Evolutionary conservation across 1,139 yeast species (phyloP).

Genomic region (Suhomyces yuchorum): DNA sequence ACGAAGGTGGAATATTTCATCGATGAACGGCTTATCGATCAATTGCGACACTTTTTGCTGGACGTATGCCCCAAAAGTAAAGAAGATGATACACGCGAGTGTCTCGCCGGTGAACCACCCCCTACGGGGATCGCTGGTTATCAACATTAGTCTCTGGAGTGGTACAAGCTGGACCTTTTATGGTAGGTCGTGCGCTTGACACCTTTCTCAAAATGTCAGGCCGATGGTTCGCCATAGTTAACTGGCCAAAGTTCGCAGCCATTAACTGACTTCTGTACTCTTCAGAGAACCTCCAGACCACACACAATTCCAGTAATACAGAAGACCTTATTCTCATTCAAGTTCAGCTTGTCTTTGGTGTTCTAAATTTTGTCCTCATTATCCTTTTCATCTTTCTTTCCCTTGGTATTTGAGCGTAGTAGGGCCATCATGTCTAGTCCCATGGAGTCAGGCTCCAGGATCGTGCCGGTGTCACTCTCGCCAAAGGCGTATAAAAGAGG

Average conservation of each 20-base stretch:
- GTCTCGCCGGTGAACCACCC: not conserved
- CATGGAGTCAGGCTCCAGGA: constrained; percentile 18
- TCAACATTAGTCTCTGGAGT: not conserved
- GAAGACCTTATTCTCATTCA: too few relatives aligned
- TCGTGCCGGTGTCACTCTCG: constrained; percentile 26
- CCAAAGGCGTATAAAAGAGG: constrained; percentile 21
- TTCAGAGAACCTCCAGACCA: too few relatives aligned
- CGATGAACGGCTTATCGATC: constrained; percentile 54
- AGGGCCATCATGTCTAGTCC: constrained; percentile 1
- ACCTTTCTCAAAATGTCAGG: not conserved
- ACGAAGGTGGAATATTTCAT: constrained; percentile 82
- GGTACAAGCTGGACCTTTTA: not conserved
- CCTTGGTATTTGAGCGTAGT: too few relatives aligned
- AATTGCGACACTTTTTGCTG: constrained; percentile 21
- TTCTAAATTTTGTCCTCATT: too few relatives aligned
- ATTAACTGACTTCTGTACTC: too few relatives aligned
- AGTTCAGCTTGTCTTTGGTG: too few relatives aligned
- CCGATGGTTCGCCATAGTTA: too few relatives aligned
- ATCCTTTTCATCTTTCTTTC: too few relatives aligned
- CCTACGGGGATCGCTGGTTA: not conserved
- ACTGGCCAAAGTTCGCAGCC: too few relatives aligned
- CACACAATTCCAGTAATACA: too few relatives aligned
- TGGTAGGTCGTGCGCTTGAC: not conserved
- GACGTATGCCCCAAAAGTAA: constrained; percentile 19
- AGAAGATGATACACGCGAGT: constrained; percentile 11